Evolutionary conservation across 306 rosid genomes (phyloP).

Genomic region (Fagus crenata): DNA sequence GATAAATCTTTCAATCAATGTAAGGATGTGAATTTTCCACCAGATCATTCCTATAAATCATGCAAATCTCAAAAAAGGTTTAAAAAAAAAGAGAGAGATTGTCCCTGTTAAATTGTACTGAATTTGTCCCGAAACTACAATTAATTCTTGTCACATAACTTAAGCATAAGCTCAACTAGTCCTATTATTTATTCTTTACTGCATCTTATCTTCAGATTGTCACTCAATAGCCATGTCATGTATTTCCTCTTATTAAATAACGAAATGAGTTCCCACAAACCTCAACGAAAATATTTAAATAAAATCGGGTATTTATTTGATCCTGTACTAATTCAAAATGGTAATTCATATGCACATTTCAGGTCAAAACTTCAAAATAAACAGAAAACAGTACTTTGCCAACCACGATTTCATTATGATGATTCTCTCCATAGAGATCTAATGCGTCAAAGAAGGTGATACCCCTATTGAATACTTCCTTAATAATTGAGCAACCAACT

Average conservation of each 20-base stretch:
- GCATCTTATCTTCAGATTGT: background rate
- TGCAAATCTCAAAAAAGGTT: background rate
- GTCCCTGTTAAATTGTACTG: too few relatives aligned
- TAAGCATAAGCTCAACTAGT: too few relatives aligned
- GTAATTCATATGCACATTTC: background rate
- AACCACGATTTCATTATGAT: constrained; percentile 68
- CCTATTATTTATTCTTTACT: too few relatives aligned
- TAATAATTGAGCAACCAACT: constrained; percentile 55
- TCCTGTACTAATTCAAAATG: background rate
- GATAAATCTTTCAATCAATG: background rate
- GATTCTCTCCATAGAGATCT: constrained; percentile 54
- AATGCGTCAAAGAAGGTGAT: constrained; percentile 74
- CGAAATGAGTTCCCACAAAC: too few relatives aligned
- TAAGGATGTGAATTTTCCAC: background rate
- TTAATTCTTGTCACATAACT: too few relatives aligned
- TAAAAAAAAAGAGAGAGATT: too few relatives aligned
- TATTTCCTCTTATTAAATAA: background rate
- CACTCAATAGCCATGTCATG: background rate
- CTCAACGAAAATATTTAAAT: too few relatives aligned
- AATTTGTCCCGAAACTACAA: too few relatives aligned
- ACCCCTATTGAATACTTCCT: constrained; percentile 61
- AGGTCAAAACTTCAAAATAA: background rate
- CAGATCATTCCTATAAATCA: background rate
- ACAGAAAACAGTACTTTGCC: constrained; percentile 50
- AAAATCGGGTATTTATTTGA: too few relatives aligned